Percentiles rank a stretch among this genome's conserved stretches.
Evolutionary conservation across 208 protist species (phyloP).

Genomic region (Vickermania ingenoplastis): DNA sequence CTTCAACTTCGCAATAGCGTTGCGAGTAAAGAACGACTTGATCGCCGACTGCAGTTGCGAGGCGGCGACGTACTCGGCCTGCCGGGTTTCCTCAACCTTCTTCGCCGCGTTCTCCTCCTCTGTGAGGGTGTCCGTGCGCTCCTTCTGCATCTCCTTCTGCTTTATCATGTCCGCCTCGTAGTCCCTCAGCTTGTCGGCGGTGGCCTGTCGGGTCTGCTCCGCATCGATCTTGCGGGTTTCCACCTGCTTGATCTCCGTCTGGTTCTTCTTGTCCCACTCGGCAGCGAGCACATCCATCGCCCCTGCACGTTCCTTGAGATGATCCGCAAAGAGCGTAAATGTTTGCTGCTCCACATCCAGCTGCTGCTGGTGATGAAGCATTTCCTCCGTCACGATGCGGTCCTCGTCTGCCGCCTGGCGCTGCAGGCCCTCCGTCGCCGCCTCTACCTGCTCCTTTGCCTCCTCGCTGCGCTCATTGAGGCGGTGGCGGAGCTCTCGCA

Average conservation of each 20-base stretch:
- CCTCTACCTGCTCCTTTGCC: slow-evolving; percentile 45
- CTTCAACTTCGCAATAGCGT: slow-evolving; percentile 49
- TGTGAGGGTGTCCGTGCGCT: slow-evolving; percentile 27
- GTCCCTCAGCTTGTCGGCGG: slow-evolving; percentile 57
- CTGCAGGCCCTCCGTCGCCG: slow-evolving; percentile 53
- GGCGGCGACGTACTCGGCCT: slow-evolving; percentile 53
- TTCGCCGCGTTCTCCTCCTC: slow-evolving; percentile 21
- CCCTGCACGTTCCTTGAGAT: slow-evolving; percentile 54
- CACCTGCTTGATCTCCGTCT: slow-evolving; percentile 60
- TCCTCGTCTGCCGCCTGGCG: slow-evolving; percentile 42
- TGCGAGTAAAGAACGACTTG: slow-evolving; percentile 70
- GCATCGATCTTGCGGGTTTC: slow-evolving; percentile 72
- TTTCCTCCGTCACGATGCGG: slow-evolving; percentile 24
- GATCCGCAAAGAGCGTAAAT: slow-evolving; percentile 47
- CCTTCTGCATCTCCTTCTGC: slow-evolving; percentile 36
- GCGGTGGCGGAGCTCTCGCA: slow-evolving; percentile 52
- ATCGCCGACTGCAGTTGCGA: slow-evolving; percentile 75
- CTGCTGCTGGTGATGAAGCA: slow-evolving; percentile 18
- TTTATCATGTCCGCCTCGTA: slow-evolving; percentile 35
- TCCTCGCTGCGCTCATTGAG: slow-evolving; percentile 70
- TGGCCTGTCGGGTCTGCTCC: slow-evolving; percentile 70
- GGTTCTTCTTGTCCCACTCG: slow-evolving; percentile 75
- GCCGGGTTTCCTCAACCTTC: slow-evolving; percentile 24
- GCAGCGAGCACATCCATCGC: slow-evolving; percentile 59
- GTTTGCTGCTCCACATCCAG: slow-evolving; percentile 40